Conservation (phyloP, 2,329 filamentous ascomycete species). For the Fusarium sp. region DNA sequence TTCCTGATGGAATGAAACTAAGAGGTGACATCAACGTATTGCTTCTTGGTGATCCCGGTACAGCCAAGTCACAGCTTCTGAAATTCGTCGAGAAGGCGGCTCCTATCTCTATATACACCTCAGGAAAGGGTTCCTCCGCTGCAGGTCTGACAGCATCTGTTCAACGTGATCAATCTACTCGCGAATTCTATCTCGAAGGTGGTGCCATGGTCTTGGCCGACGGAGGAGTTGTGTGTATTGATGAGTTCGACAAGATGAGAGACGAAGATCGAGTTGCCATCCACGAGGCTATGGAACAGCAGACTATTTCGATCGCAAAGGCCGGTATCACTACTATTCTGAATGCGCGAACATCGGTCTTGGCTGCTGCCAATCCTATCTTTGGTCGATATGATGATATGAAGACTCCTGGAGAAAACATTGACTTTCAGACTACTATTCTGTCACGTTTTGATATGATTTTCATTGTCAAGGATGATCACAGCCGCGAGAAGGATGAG, state of each 20-base stretch:
- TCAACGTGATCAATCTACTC: constrained; percentile 88
- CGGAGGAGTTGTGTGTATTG: constrained; percentile 96
- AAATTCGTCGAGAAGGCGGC: constrained; percentile 98
- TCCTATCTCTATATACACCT: constrained; percentile 98
- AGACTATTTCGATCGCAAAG: constrained; percentile 99
- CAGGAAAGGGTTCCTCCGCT: constrained; percentile 96
- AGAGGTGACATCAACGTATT: constrained; percentile 98
- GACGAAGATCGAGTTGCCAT: constrained; percentile 98
- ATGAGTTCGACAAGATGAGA: constrained; percentile 99
- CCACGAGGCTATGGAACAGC: constrained; percentile 99
- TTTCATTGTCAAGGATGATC: constrained; percentile 97
- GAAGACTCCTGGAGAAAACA: constrained; percentile 97
- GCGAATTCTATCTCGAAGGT: constrained; percentile 97
- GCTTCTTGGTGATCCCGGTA: constrained; percentile 95
- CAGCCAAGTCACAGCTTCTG: constrained; percentile 94
- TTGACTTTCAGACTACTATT: constrained; percentile 99
- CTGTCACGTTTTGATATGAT: constrained; percentile 99
- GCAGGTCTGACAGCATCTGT: constrained; percentile 98
- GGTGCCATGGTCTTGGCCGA: constrained; percentile 99
- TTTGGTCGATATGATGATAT: constrained; percentile 98
- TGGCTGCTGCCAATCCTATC: constrained; percentile 96
- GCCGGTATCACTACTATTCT: constrained; percentile 98
- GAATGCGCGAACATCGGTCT: constrained; percentile 92
- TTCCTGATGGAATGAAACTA: constrained; percentile 97
- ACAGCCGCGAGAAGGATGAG: constrained; percentile 90